Base-by-base conservation (phyloP, 2,329 filamentous ascomycete species). In the Epichloe uncinata region DNA sequence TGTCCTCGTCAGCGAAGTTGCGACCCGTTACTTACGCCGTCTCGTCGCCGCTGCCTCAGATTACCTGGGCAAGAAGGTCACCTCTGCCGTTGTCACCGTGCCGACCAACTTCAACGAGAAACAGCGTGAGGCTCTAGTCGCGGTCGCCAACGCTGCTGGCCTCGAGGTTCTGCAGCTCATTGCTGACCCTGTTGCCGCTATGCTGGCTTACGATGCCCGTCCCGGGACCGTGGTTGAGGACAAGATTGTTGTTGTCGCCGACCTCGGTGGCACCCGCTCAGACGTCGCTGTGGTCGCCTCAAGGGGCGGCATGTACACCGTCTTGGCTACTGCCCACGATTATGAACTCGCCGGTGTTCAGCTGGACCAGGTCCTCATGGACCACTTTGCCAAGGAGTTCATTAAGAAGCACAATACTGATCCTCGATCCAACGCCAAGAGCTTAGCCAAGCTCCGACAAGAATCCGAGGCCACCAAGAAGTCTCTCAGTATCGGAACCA, bases 351-450 rank as follows among this genome's bases (percentile, higher is more conserved):
- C 87, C 50, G 93, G 93, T 62, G 77, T 81, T 36, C 82, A 89
- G 57, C 77, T 98, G 51, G 93, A 98, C 73, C 79, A 93, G 66
- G 85, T 91, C 46, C 77, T 98, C 52, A 86, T 95, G 66, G 91
- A 98, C 66, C 84, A 96, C 75, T 96, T 97, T 60, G 86, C 91
- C 60, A 98, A 98, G 77, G 93, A 98, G 70, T 98, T 98, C 72
- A 79, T 93, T 63, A 97, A 98, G 80, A 95, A 95, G 78, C 81
- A 97, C 78, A 84, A 83, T 72, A 80, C 80, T 51, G 93, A 97
- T 68, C 93, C 93, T 20, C 80, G 90, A 58, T 78, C 83, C 63
- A 87, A 93, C 65, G 75, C 83, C 50, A 83, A 83, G 61, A 85
- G 85, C 60, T 72, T 96, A 60, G 90, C 93, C 54, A 98, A 97